Conservation (phyloP, 257 asterid genomes). For the Schizonepeta tenuifolia region DNA sequence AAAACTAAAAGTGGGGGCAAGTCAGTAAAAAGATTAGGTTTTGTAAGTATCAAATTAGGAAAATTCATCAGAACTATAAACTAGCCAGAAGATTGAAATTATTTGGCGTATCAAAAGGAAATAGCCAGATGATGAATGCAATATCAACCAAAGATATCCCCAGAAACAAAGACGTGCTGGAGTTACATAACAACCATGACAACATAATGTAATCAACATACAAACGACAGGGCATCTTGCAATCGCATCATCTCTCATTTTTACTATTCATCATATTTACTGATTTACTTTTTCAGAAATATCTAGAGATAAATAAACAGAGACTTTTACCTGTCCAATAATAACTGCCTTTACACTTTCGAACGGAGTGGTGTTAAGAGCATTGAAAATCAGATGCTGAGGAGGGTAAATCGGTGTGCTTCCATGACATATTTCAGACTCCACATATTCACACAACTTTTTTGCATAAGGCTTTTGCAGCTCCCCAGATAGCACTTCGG, state of each 20-base stretch:
- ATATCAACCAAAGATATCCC: conserved; percentile 1
- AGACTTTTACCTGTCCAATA: conserved; percentile 77
- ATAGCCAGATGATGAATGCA: conserved; percentile 7
- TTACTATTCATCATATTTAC: not conserved
- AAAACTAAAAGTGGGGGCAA: not conserved
- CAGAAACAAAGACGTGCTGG: conserved; percentile 2
- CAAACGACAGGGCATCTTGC: conserved; percentile 12
- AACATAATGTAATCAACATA: conserved; percentile 2
- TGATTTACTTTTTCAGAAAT: not conserved
- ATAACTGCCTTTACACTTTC: conserved; percentile 82
- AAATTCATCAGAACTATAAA: not conserved
- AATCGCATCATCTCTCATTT: conserved; percentile 20
- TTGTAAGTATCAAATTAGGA: not conserved
- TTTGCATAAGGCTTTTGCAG: conserved; percentile 74
- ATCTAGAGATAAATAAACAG: conserved; percentile 12
- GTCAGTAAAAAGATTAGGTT: not conserved
- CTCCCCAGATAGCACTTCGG: conserved; percentile 67
- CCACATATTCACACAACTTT: conserved; percentile 62
- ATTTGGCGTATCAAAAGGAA: not conserved
- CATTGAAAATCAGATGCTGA: conserved; percentile 77
- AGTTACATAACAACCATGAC: conserved; percentile 5
- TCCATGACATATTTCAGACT: conserved; percentile 59
- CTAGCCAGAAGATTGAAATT: not conserved
- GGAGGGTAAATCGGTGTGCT: conserved; percentile 83
- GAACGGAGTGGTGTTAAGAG: conserved; percentile 84